Base-by-base conservation (phyloP, 768 basidiomycete species). In the Boletus coccyginus region DNA sequence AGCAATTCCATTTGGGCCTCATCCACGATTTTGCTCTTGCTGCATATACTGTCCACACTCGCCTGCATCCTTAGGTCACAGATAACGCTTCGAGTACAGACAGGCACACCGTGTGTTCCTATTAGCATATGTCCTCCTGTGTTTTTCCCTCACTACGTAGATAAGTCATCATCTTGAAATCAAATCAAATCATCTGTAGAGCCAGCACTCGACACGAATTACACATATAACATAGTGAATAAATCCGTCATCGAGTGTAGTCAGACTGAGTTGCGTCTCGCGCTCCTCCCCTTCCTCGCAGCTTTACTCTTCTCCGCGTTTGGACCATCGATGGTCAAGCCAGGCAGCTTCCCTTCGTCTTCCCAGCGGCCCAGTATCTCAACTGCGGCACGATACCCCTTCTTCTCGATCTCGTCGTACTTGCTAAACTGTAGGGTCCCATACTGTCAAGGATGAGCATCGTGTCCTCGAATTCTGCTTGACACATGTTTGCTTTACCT, bases 401-500 rank as follows among this genome's bases (percentile, higher is more conserved):
- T 87, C 64, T 83, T 81, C 66, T 88, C 80, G 27, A 99, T 87
- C 72, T 98, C 93, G 60, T 90, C 88, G 64, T 91, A 96, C 70
- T 92, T 92, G 51, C 82, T 77, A 66, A 93, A 95, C 68, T 95
- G 91, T 27, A 98, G 78, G 7, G 94, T 98, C 6, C 94, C 93
- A 62, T 90, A 98, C 87, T 94, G 67, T 56, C n/a, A 52, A 51
- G 33, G 43, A 57, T 53, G 27, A 47, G 50, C 32, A 52, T 27
- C 21, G 16, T 35, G 52, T 21, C 40, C 11, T 50, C 27, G 16
- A 17, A 6, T 47, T 50, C 32, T 31, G 7, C 38, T 50, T n/a
- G 33, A 41, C 11, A 7, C 32, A n/a, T 32, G 24, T 5, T 21
- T 19, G 66, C 78, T 58, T n/a, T 63, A 92, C 91, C 74, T 92